These are phyloP conservation scores for Sesbania bispinosa DNA, from an alignment of 306 rosid species.

Conservation along the genomic window DNA sequence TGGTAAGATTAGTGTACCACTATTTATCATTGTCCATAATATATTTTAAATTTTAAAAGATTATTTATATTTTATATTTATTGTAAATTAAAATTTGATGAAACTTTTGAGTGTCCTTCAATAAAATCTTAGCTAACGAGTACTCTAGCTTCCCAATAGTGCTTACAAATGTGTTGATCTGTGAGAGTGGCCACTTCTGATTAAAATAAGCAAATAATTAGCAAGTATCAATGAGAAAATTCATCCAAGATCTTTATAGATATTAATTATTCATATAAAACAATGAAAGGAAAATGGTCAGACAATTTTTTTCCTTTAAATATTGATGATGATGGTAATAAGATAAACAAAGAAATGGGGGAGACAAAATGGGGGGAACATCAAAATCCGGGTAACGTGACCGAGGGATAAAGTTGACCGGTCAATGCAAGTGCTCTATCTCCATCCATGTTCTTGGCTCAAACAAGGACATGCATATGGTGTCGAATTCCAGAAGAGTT, in stretches of 20 bases:
- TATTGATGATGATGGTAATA: not conserved
- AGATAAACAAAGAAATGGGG: not conserved
- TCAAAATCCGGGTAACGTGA: constrained; percentile 32
- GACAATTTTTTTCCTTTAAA: too few relatives aligned
- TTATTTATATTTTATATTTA: too few relatives aligned
- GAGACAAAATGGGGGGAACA: constrained; percentile 30
- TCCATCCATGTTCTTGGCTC: not conserved
- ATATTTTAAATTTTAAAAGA: too few relatives aligned
- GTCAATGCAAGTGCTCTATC: constrained; percentile 34
- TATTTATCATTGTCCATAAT: too few relatives aligned
- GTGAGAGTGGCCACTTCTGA: not conserved
- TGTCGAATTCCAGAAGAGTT: too few relatives aligned
- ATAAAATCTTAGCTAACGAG: too few relatives aligned
- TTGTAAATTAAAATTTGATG: too few relatives aligned
- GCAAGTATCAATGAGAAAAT: not conserved
- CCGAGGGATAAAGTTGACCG: constrained; percentile 35
- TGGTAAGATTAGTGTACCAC: too few relatives aligned
- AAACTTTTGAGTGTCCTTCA: too few relatives aligned
- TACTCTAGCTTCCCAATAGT: too few relatives aligned
- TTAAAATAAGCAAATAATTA: not conserved
- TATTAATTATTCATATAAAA: not conserved
- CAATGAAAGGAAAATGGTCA: not conserved
- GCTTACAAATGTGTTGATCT: too few relatives aligned
- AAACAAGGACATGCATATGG: not conserved
- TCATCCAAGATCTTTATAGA: constrained; percentile 1